These are phyloP conservation scores for Meyerozyma sp. DNA, from an alignment of 1,139 yeast species.

Conservation along the genomic window DNA sequence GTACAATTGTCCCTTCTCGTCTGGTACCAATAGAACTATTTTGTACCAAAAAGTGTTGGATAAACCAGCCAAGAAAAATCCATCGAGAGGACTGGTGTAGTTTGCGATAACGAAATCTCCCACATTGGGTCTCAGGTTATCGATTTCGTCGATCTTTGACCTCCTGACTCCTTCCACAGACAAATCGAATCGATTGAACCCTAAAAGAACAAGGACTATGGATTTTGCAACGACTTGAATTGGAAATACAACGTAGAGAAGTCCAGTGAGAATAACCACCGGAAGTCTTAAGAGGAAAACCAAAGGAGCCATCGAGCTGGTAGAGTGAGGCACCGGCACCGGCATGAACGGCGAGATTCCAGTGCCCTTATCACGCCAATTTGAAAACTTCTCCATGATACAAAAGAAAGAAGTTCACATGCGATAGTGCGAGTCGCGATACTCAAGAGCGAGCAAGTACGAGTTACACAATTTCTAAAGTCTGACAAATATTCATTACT, in stretches of 20 bases:
- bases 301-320: slow-evolving; percentile 12
- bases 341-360: slow-evolving; percentile 82
- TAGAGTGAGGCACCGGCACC: slow-evolving; percentile 11
- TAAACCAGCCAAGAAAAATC: slow-evolving; percentile 27
- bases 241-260: slow-evolving; percentile 12
- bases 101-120: slow-evolving; percentile 48
- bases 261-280: slow-evolving; percentile 15
- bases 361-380: slow-evolving; percentile 74
- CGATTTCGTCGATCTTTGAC: slow-evolving; percentile 29
- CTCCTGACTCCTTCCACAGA: slow-evolving; percentile 49
- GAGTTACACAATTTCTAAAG: not conserved
- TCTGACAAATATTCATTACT: slow-evolving; percentile 2
- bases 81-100: slow-evolving; percentile 53
- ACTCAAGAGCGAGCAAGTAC: not conserved
- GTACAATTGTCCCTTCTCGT: slow-evolving; percentile 29
- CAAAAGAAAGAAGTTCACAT: not conserved
- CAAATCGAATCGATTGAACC: slow-evolving; percentile 29
- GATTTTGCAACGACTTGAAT: slow-evolving; percentile 12
- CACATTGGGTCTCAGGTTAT: slow-evolving; percentile 30
- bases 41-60: slow-evolving; percentile 23
- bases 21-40: slow-evolving; percentile 42
- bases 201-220: slow-evolving; percentile 16
- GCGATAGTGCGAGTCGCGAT: not conserved
- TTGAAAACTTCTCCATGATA: slow-evolving; percentile 67
- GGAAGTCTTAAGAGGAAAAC: slow-evolving; percentile 24